Percentiles rank a stretch among this genome's conserved stretches.
phyloP scores from a whole-genome alignment of 164 flowering plant genomes.

The Dillenia turbinata region DNA sequence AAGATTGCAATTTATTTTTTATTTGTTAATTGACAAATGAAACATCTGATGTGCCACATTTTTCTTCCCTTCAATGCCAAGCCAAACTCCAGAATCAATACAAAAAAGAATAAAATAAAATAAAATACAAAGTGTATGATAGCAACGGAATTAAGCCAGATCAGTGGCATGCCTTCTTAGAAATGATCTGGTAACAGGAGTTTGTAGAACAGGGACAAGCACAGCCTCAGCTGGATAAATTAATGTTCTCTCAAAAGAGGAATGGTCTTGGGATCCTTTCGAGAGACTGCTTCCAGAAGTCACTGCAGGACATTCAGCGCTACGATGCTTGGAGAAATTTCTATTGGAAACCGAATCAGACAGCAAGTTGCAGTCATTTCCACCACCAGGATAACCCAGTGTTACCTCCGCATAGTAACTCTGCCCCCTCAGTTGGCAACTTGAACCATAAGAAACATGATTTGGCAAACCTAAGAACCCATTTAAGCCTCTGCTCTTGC shows the following conservation, averaged over 20 bases:
- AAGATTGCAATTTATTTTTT: too few relatives aligned
- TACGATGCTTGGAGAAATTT: constrained; percentile 32
- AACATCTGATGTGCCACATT: too few relatives aligned
- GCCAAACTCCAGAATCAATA: background rate
- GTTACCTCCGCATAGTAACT: constrained; percentile 80
- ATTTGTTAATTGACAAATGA: too few relatives aligned
- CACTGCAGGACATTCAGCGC: constrained; percentile 30
- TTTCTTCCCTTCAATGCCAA: background rate
- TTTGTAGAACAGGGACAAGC: constrained; percentile 75
- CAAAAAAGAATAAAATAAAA: background rate
- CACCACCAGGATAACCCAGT: constrained; percentile 47
- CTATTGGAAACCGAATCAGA: constrained; percentile 21
- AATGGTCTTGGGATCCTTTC: constrained; percentile 36
- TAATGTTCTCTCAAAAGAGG: constrained; percentile 58
- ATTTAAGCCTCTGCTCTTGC: constrained; percentile 49
- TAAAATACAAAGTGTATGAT: background rate
- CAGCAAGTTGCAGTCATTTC: constrained; percentile 26
- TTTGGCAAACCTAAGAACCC: constrained; percentile 53
- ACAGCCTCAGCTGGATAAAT: constrained; percentile 90
- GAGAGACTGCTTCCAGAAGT: constrained; percentile 28
- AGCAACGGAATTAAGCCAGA: background rate
- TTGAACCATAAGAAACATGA: constrained; percentile 50
- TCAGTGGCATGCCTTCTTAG: constrained; percentile 49
- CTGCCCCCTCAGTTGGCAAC: constrained; percentile 63
- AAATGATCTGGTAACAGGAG: constrained; percentile 70